These are phyloP conservation scores for Sanghuangporus weigelae DNA, from an alignment of 1,284 basidiomycete species.

Conservation along the genomic window DNA sequence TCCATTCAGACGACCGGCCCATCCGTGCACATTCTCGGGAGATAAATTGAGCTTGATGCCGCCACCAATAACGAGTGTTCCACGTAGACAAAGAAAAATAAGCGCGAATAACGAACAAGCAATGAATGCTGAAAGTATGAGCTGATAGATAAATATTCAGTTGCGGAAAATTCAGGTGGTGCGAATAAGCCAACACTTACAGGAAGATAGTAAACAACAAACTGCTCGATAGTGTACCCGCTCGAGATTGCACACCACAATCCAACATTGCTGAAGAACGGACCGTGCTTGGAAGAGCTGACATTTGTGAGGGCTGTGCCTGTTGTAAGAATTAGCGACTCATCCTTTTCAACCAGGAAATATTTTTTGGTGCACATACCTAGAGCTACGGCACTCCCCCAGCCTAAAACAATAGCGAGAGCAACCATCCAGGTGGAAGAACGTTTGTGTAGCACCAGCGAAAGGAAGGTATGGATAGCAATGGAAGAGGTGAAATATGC, in stretches of 20 bases:
- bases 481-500: conserved; percentile 64
- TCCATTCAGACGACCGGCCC: conserved; percentile 33
- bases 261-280: conserved; percentile 15
- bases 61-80: conserved; percentile 38
- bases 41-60: conserved; percentile 45
- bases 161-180: not conserved
- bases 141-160: conserved; percentile 30
- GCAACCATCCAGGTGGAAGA: conserved; percentile 45
- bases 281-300: conserved; percentile 14
- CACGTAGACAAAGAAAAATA: conserved; percentile 51
- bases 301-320: conserved; percentile 31
- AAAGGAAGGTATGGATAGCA: conserved; percentile 63
- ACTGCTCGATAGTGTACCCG: conserved; percentile 18
- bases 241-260: conserved; percentile 16
- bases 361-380: not conserved
- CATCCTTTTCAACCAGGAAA: not conserved
- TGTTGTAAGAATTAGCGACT: not conserved
- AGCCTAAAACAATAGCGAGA: conserved; percentile 43
- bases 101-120: conserved; percentile 53
- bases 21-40: conserved; percentile 31
- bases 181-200: conserved; percentile 8
- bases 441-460: conserved; percentile 51
- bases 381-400: conserved; percentile 15
- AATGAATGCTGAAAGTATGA: conserved; percentile 49
- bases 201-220: conserved; percentile 19